Evolutionary conservation across 139 green algal species (phyloP).

Genomic region (Micractinium conductrix): DNA sequence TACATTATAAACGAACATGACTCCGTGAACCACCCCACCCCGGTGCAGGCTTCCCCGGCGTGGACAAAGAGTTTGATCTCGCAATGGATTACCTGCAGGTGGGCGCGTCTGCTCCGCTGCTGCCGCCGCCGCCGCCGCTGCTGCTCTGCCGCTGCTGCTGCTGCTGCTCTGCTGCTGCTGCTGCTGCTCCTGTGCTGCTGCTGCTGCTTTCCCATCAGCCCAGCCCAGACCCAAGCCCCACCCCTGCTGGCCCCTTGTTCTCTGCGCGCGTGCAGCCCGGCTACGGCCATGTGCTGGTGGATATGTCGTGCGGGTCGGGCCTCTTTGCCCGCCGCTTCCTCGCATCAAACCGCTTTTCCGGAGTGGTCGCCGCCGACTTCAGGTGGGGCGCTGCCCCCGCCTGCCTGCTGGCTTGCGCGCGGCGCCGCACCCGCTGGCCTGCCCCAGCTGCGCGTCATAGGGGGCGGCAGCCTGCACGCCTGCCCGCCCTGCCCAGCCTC

Average conservation of each 20-base stretch:
- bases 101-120: constrained; percentile 24
- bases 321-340: constrained; percentile 93
- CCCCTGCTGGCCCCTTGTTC: background rate
- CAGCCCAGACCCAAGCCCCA: too few relatives aligned
- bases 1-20: background rate
- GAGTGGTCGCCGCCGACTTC: constrained; percentile 87
- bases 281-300: constrained; percentile 67
- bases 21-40: too few relatives aligned
- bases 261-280: background rate
- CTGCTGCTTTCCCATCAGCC: too few relatives aligned
- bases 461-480: background rate
- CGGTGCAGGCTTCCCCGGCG: constrained; percentile 82
- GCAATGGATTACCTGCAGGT: constrained; percentile 71
- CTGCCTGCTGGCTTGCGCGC: too few relatives aligned
- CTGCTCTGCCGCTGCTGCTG: background rate
- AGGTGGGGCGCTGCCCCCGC: constrained; percentile 14
- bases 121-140: background rate
- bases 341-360: constrained; percentile 63
- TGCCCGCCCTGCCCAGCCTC: background rate
- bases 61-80: constrained; percentile 77
- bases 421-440: too few relatives aligned
- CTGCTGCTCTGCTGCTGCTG: background rate
- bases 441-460: too few relatives aligned
- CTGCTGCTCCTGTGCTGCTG: background rate
- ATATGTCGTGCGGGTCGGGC: constrained; percentile 92